Evolutionary conservation across 768 basidiomycete species (phyloP).

Genomic region (Suillus discolor): DNA sequence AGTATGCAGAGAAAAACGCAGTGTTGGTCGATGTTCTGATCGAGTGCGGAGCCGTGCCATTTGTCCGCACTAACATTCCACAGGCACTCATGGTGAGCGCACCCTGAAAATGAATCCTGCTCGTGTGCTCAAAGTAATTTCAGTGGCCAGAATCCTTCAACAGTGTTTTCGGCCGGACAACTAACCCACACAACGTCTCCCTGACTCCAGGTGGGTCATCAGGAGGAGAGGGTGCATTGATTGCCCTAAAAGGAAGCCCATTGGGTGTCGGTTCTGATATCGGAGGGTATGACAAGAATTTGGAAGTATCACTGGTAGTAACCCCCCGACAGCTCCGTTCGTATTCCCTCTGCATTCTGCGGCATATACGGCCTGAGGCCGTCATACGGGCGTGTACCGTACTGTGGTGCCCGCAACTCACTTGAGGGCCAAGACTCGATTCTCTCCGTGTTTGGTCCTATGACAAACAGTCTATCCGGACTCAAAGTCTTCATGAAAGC

Average conservation of each 20-base stretch:
- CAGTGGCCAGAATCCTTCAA: conserved; percentile 84
- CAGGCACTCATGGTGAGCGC: conserved; percentile 71
- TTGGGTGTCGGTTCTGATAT: conserved; percentile 81
- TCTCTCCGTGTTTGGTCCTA: conserved; percentile 74
- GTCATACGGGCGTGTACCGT: conserved; percentile 71
- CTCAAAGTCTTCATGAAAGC: conserved; percentile 68
- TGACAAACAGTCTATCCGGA: conserved; percentile 58
- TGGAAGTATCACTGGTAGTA: neutral
- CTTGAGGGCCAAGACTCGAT: conserved; percentile 73
- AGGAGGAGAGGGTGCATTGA: conserved; percentile 83
- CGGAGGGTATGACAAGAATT: conserved; percentile 53
- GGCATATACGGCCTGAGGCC: conserved; percentile 75
- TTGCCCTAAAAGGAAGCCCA: conserved; percentile 49
- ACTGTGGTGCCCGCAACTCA: conserved; percentile 63
- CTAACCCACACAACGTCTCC: conserved; percentile 72
- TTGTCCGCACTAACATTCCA: conserved; percentile 75
- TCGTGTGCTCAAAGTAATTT: neutral
- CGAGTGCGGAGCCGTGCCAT: conserved; percentile 68
- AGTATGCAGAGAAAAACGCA: conserved; percentile 57
- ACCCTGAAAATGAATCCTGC: neutral
- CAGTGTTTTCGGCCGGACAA: conserved; percentile 75
- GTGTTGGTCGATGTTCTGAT: conserved; percentile 67
- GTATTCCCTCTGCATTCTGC: conserved; percentile 68
- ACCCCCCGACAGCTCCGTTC: conserved; percentile 53
- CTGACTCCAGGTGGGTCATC: conserved; percentile 81